Evolutionary conservation across 2,329 filamentous ascomycete genomes (phyloP).

Genomic region (Exophiala phaeomuriformis): DNA sequence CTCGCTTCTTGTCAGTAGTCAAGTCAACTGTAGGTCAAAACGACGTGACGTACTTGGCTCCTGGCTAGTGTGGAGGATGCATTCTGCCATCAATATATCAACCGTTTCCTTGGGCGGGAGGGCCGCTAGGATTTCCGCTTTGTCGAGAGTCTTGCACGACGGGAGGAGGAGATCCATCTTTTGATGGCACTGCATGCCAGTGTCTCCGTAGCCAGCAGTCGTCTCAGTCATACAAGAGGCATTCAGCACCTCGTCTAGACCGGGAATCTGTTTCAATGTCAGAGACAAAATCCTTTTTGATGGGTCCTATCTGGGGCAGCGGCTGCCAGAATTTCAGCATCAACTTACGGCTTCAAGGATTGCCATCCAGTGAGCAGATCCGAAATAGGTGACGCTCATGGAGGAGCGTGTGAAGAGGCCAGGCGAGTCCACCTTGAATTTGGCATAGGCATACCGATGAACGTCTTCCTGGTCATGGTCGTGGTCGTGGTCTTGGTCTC

Average conservation of each 20-base stretch:
- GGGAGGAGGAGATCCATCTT: conserved; percentile 3
- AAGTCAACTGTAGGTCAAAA: background rate
- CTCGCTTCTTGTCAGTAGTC: background rate
- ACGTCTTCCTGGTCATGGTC: background rate
- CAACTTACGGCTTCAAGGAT: background rate
- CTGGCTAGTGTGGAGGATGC: conserved; percentile 13
- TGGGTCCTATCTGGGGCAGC: background rate
- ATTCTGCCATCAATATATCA: conserved; percentile 26
- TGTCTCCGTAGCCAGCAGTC: background rate
- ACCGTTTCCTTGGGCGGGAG: conserved; percentile 11
- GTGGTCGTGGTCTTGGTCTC: background rate
- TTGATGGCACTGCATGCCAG: background rate
- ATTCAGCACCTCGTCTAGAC: conserved; percentile 1
- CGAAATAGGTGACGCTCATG: background rate
- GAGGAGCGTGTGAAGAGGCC: conserved; percentile 3
- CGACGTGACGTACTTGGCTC: conserved; percentile 14
- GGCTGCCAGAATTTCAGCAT: background rate
- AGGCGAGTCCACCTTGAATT: background rate
- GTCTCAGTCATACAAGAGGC: background rate
- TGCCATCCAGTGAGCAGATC: background rate
- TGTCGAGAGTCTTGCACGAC: background rate
- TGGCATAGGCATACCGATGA: background rate
- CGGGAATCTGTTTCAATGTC: conserved; percentile 6
- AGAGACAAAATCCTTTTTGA: background rate
- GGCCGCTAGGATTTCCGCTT: conserved; percentile 7